Evolutionary conservation across 106 monocot species (phyloP), one percentile per base, ranked within the genome.

Genomic region (Acanthochlamys bracteata): DNA sequence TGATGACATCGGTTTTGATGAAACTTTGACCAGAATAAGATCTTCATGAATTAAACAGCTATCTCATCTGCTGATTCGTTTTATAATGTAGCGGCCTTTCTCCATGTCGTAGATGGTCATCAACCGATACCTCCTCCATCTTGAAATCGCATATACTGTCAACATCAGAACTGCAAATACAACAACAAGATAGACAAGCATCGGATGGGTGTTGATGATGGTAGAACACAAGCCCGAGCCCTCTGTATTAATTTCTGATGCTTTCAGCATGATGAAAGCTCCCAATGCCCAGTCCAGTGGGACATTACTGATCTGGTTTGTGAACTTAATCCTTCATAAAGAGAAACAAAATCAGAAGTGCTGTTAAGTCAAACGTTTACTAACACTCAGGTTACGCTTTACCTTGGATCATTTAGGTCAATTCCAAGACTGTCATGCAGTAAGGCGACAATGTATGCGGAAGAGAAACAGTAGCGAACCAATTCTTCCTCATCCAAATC

Each of bases 391-490:
- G 4, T 33, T 33, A 33, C 4, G 33, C 33, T 33, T 33, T 33
- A 33, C 33, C 33, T 33, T 6, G 33, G 33, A 33, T 33, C 33
- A 33, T 33, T 33, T 33, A 1, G 33, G 6, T 3, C 1, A 33
- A 33, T 33, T 6, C 71, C 67, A 90, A 53, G n/a, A 79, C 63
- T 72, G 90, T 69, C 33, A 33, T 6, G 6, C 33, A 33, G 33
- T 67, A 84, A 59, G 20, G 95, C 90, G 10, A 95, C 82, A 42
- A 95, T 90, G 62, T 90, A 95, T 51, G 95, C 90, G 23, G 95
- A 84, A 64, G 95, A 95, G 63, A 95, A 95, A 72, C 95, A 95
- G 66, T 87, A 95, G 8, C 78, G 79, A 55, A 76, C 41, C 42
- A 95, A 62, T 46, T 90, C 95, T 24, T 87, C 86, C 41, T 87